A percentile compares a stretch with the other conserved stretches of the same genome.
Conservation (phyloP, 2,329 filamentous ascomycete genomes). For the Dactylellina haptotyla region DNA sequence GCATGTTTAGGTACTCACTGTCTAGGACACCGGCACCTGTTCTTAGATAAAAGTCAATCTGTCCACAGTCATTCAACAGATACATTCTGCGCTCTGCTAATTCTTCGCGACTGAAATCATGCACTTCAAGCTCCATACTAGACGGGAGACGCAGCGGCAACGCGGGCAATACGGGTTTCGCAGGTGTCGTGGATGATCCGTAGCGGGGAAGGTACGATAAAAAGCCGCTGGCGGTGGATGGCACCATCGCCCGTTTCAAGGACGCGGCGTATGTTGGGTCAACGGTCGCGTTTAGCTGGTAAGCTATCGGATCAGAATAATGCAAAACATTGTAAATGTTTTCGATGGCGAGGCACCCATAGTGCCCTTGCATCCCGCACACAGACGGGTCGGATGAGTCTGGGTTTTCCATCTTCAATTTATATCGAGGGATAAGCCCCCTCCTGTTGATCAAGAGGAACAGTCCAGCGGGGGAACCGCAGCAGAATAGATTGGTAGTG, state of each 20-base stretch:
- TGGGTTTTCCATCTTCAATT: conserved; percentile 72
- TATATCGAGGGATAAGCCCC: conserved; percentile 77
- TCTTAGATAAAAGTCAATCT: conserved; percentile 88
- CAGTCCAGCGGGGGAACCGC: conserved; percentile 89
- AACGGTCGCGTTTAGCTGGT: conserved; percentile 88
- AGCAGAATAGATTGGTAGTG: conserved; percentile 86
- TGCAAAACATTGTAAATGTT: conserved; percentile 96
- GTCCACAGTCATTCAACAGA: conserved; percentile 92
- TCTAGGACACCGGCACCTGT: conserved; percentile 88
- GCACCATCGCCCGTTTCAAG: conserved; percentile 81
- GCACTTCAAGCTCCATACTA: conserved; percentile 89
- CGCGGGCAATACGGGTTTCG: conserved; percentile 22
- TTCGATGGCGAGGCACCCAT: conserved; percentile 91
- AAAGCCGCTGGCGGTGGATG: conserved; percentile 74
- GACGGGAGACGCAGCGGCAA: conserved; percentile 66
- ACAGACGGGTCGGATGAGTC: conserved; percentile 68
- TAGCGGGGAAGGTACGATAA: conserved; percentile 62
- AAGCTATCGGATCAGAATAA: conserved; percentile 81
- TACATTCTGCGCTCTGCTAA: conserved; percentile 88
- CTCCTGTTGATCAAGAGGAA: conserved; percentile 86
- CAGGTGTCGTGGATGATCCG: conserved; percentile 58
- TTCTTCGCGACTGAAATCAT: conserved; percentile 92
- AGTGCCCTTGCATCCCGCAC: conserved; percentile 79
- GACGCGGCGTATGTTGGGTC: conserved; percentile 81
- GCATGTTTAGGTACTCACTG: conserved; percentile 96